A percentile compares a stretch with the other conserved stretches of the same genome.
Conservation (phyloP, 176 grass and related monocot species). For the Eragrostis curvula region DNA sequence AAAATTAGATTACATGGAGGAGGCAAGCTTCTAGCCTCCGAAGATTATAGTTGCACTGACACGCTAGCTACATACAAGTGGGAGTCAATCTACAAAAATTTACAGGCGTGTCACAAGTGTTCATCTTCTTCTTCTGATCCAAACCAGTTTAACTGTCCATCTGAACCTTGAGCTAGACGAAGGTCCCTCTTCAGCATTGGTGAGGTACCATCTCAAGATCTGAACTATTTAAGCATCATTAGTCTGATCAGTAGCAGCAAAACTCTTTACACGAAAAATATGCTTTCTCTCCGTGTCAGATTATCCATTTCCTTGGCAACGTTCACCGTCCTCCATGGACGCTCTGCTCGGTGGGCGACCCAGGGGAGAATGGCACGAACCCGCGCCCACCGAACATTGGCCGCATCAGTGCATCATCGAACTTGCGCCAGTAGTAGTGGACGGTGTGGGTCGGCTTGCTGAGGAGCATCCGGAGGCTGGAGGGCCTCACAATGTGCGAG, state of each 20-base stretch:
- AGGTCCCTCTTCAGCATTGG: constrained; percentile 23
- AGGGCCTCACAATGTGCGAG: constrained; percentile 58
- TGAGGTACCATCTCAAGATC: constrained; percentile 24
- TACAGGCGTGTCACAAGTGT: constrained; percentile 44
- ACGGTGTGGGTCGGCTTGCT: constrained; percentile 81
- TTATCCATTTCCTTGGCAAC: background rate
- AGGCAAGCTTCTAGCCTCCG: background rate
- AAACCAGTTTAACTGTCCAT: constrained; percentile 19
- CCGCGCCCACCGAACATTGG: constrained; percentile 89
- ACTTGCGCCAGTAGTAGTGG: constrained; percentile 99
- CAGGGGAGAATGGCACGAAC: constrained; percentile 78
- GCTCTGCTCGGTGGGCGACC: constrained; percentile 73
- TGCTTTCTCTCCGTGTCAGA: background rate
- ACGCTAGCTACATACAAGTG: constrained; percentile 31
- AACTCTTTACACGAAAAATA: background rate
- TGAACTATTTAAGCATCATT: constrained; percentile 7
- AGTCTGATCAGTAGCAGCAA: constrained; percentile 30
- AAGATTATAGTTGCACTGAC: background rate
- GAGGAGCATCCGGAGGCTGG: constrained; percentile 91
- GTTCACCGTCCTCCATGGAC: constrained; percentile 39
- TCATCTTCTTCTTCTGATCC: constrained; percentile 28
- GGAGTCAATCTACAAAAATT: constrained; percentile 59
- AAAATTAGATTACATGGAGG: background rate
- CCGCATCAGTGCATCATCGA: constrained; percentile 91
- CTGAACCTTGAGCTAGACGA: constrained; percentile 12